Evolutionary conservation across 345 rosid genomes (phyloP), one percentile per base, ranked within the genome.

Genomic region (Microthlaspi erraticum): DNA sequence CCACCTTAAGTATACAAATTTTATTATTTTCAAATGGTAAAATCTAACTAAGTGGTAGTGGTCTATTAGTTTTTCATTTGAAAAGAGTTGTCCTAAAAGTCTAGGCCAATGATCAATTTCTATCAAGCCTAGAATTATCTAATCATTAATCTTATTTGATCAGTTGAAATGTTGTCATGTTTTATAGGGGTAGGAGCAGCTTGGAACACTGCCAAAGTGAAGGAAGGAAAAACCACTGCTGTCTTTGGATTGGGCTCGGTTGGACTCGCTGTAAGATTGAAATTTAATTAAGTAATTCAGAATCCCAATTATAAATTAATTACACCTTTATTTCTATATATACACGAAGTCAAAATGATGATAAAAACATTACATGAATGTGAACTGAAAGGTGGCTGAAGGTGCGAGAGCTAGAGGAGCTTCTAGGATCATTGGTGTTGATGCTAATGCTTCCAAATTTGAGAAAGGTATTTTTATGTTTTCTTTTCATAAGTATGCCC

Each of bases 381-480:
- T n/a, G 12, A 70, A 43, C 68, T 46, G 18, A 73, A 89, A 26
- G 90, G 92, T 78, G 0, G 84, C 86, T 6, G 85, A 85, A 66
- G 92, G 88, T 65, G 83, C 89, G 16, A 75, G 90, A 64, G 85
- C 67, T 8, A 81, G 84, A 76, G 92, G 92, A 48, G 88, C 90
- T 10, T 81, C 87, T 7, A 84, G 74, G 63, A 87, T 89, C 2
- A 84, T 87, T 43, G 92, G 90, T 4, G 77, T 89, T 55, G 92
- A 89, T 54, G 59, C 73, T 44, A 83, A 83, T 73, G 69, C 84
- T 7, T 52, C 66, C 42, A 89, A 89, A 70, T 83, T 83, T 60
- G 53, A 48, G 43, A 85, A 78, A 70, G 88, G 90, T 89, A 63
- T 7, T 37, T 2, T 52, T 53, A 4, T 32, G 41, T 33, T 54